Percentiles rank a stretch among this genome's conserved stretches.
Conservation (phyloP, 257 asterid genomes). For the Craterostigma plantagineum region DNA sequence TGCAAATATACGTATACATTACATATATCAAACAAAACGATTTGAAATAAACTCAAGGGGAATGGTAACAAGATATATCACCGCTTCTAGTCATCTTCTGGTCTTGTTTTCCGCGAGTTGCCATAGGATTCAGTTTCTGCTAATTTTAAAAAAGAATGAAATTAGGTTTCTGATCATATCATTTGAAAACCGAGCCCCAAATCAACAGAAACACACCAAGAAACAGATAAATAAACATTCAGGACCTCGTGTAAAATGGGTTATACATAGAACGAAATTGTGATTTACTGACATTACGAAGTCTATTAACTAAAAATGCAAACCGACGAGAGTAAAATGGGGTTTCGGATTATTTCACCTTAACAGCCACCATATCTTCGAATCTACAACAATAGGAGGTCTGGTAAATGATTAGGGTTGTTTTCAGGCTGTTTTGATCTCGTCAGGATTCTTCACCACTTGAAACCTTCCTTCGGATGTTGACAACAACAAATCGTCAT, state of each 20-base stretch:
- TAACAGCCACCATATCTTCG: conserved; percentile 4
- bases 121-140: conserved; percentile 21
- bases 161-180: no score
- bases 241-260: background rate
- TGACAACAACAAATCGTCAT: no score
- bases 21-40: no score
- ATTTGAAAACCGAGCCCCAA: no score
- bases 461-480: no score
- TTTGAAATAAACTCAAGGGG: conserved; percentile 1
- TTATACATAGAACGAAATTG: no score
- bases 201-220: no score
- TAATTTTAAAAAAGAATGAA: conserved; percentile 7
- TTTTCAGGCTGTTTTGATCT: no score
- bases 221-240: background rate
- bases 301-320: background rate
- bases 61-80: conserved; percentile 7
- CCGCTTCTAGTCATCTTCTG: conserved; percentile 21
- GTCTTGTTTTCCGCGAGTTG: conserved; percentile 14
- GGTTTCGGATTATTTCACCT: background rate
- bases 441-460: no score
- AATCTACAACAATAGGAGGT: no score
- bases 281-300: no score
- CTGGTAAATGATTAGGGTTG: no score
- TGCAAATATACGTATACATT: background rate
- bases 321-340: background rate